Base-by-base conservation (phyloP, 768 basidiomycete species). In the Termitomyces eurrhizus region DNA sequence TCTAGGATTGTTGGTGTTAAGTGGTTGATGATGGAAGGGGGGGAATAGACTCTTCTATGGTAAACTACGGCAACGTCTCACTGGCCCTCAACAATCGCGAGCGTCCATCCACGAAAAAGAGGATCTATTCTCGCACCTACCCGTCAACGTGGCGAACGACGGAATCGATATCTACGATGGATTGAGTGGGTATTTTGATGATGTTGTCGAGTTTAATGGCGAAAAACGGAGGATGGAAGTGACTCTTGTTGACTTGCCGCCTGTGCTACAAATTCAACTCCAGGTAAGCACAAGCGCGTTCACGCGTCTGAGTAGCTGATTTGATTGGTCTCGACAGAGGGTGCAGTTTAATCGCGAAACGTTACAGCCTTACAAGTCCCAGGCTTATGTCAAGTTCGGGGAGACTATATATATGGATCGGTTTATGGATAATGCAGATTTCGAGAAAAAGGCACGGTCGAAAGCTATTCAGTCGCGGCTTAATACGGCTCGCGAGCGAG, bases 311-410 rank as follows among this genome's bases (percentile, higher is more conserved):
- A 57, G 18, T 18, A 8, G 32, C 11, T 14, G 14, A n/a, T 36
- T 26, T 29, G 12, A 42, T 44, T 39, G 11, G 21, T 32, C 51
- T 3, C 18, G 51, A 52, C 65, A 95, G 93, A 80, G 95, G 59
- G 95, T 94, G 4, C 94, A 96, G 80, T 98, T 94, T 77, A 93
- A 98, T 70, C 85, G 93, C 9, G 89, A 93, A 65, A 93, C 90
- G 0, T 80, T 93, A 58, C 91, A 95, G 64, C 88, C 94, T 16
- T 94, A 92, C 79, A 99, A 99, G 73, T 94, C 92, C 6, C 96
- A 99, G 69, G 94, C 93, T 4, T 96, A 94, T 72, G 89, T 99
- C 64, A 90, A 88, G 67, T 97, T 96, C 69, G 86, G 81, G 18
- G 91, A 95, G 72, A 90, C 85, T 11, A 79, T 99, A 14, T 88